phyloP scores from a whole-genome alignment of 106 monocot genomes.

The Dactylorhiza incarnata region DNA sequence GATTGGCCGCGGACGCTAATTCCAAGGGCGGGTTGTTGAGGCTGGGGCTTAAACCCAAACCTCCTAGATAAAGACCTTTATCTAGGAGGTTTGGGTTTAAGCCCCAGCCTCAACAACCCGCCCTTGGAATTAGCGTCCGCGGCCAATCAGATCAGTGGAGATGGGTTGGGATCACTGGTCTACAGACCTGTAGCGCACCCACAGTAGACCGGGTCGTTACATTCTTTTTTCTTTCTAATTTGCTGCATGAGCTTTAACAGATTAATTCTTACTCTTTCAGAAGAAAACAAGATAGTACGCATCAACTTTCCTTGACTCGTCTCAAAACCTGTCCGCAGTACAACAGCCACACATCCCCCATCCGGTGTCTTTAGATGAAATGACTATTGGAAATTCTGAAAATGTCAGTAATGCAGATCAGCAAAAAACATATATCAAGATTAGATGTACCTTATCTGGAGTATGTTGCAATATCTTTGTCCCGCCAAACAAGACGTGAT shows the following conservation, averaged over 20 bases:
- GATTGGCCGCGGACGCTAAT: too few species aligned
- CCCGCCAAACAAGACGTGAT: slow-evolving; percentile 91
- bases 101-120: too few species aligned
- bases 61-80: too few species aligned
- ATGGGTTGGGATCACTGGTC: too few species aligned
- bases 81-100: too few species aligned
- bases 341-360: slow-evolving; percentile 95
- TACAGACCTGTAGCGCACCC: too few species aligned
- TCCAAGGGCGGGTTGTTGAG: too few species aligned
- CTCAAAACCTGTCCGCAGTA: slow-evolving; percentile 89
- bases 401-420: slow-evolving; percentile 9
- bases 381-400: slow-evolving; percentile 28
- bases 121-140: too few species aligned
- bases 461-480: slow-evolving; percentile 98
- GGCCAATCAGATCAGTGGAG: too few species aligned
- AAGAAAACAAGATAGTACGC: slow-evolving; percentile 97
- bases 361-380: slow-evolving; percentile 81
- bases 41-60: too few species aligned
- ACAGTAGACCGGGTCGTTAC: too few species aligned
- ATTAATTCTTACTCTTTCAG: slow-evolving; percentile 65
- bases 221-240: background rate
- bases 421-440: background rate
- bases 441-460: slow-evolving; percentile 71
- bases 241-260: background rate
- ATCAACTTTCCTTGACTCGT: slow-evolving; percentile 98